phyloP scores from a whole-genome alignment of 768 basidiomycete genomes.

The Russula sp. region DNA sequence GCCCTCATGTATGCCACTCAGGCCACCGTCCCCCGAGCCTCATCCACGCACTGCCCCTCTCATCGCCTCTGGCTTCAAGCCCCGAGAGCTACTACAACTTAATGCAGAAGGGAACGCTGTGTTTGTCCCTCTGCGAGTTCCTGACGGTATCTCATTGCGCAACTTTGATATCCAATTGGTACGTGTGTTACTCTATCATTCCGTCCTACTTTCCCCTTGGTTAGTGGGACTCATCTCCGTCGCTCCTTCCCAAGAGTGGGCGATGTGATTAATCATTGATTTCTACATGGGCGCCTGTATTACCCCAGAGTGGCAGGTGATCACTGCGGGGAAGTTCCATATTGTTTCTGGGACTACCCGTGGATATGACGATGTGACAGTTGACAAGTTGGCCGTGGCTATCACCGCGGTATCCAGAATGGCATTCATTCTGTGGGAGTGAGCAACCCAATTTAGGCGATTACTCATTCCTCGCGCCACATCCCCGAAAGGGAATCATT shows the following conservation, averaged over 20 bases:
- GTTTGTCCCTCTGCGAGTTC: slow-evolving; percentile 66
- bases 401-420: neutral
- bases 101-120: slow-evolving; percentile 45
- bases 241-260: neutral
- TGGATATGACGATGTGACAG: slow-evolving; percentile 1
- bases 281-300: slow-evolving; percentile 5
- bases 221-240: neutral
- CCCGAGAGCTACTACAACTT: slow-evolving; percentile 34
- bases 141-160: slow-evolving; percentile 75
- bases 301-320: slow-evolving; percentile 15
- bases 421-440: neutral
- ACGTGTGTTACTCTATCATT: slow-evolving; percentile 34
- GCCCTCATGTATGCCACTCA: slow-evolving; percentile 18
- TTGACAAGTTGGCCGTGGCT: neutral
- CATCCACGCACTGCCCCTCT: slow-evolving; percentile 20
- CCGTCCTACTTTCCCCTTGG: neutral
- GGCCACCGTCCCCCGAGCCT: slow-evolving; percentile 18
- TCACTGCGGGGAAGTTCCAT: slow-evolving; percentile 3
- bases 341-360: neutral
- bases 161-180: slow-evolving; percentile 90
- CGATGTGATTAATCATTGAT: neutral
- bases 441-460: slow-evolving; percentile 1
- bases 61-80: slow-evolving; percentile 30
- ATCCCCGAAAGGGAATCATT: neutral
- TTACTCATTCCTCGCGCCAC: neutral